Evolutionary conservation across 192 early-diverging fungal species (phyloP), one percentile per base, ranked within the genome.

Genomic region (Backusella tuberculispora): DNA sequence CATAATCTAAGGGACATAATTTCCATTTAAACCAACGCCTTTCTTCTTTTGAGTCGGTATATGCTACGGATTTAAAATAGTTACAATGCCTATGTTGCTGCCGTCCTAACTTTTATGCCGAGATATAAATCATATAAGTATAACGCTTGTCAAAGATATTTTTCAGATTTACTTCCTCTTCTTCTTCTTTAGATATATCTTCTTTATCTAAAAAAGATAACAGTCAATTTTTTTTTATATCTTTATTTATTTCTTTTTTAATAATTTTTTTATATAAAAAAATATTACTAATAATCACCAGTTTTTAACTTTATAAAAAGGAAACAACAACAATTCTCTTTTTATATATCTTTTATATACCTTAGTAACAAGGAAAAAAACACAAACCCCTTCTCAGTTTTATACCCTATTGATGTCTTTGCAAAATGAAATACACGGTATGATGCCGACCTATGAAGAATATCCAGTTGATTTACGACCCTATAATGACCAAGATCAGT

Each of bases 401-500:
- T 60, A 26, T 60, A 60, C 21, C n/a, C 10, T 60, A 60, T 60
- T 60, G 10, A 60, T 60, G 53, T 60, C 53, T 60, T 60, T 60
- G 26, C 53, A 60, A 60, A 60, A 60, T 60, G 53, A 60, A 60
- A 60, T 60, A 9, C 53, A 60, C 53, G 53, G 53, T 60, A 60
- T 60, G 53, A 60, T 60, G 53, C 53, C 53, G 53, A 60, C 24
- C 53, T 60, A 60, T 60, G 53, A 60, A 60, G 53, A 60, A 9
- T 60, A 60, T 60, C 53, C 21, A 24, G 53, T 60, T 26, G 53
- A 60, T 60, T 60, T 60, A 60, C 53, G 53, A 60, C 68, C 68
- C 9, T 78, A 46, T 41, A 78, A 73, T 44, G 76, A 78, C 41
- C 63, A 72, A 68, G 72, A 76, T 14, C 82, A 83, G 46, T 85